A percentile compares a stretch with the other conserved stretches of the same genome.
These are phyloP conservation scores for Byssothecium circinans DNA, from an alignment of 2,329 filamentous ascomycete species.

Conservation along the genomic window DNA sequence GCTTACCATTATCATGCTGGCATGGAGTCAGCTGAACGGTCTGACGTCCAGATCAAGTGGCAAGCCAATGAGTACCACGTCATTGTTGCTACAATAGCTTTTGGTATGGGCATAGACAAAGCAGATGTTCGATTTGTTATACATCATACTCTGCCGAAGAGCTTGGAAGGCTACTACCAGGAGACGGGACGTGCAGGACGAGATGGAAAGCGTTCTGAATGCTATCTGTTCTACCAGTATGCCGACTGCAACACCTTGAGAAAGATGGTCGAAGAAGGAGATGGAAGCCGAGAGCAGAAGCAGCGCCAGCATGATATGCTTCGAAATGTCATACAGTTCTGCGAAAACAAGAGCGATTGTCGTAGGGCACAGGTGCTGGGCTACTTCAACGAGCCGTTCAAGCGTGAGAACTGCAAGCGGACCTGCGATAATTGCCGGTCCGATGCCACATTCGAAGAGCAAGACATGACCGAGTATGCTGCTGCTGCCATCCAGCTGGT, in stretches of 20 bases:
- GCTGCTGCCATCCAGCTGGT: slow-evolving; percentile 71
- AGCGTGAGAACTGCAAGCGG: slow-evolving; percentile 67
- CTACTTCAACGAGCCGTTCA: slow-evolving; percentile 92
- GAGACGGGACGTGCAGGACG: slow-evolving; percentile 94
- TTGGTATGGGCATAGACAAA: slow-evolving; percentile 99
- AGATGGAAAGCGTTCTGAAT: slow-evolving; percentile 83
- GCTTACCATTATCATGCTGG: slow-evolving; percentile 86
- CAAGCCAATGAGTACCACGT: slow-evolving; percentile 78
- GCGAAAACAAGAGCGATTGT: slow-evolving; percentile 86
- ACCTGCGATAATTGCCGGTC: slow-evolving; percentile 90
- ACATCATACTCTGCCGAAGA: slow-evolving; percentile 90
- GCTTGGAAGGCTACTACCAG: slow-evolving; percentile 96
- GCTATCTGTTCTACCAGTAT: slow-evolving; percentile 87
- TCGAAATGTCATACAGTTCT: slow-evolving; percentile 80
- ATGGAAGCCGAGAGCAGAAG: slow-evolving; percentile 77
- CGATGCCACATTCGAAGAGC: slow-evolving; percentile 67
- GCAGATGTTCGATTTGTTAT: slow-evolving; percentile 95
- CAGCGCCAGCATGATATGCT: slow-evolving; percentile 84
- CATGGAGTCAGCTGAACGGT: slow-evolving; percentile 69
- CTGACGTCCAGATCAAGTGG: slow-evolving; percentile 75
- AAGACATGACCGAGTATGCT: slow-evolving; percentile 78
- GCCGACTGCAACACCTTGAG: slow-evolving; percentile 72
- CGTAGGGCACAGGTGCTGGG: slow-evolving; percentile 82
- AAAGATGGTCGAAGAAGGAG: slow-evolving; percentile 80
- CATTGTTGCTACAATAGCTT: slow-evolving; percentile 96